Evolutionary conservation across 2,329 filamentous ascomycete species (phyloP).

Genomic region (Cadophora luteo-olivacea): DNA sequence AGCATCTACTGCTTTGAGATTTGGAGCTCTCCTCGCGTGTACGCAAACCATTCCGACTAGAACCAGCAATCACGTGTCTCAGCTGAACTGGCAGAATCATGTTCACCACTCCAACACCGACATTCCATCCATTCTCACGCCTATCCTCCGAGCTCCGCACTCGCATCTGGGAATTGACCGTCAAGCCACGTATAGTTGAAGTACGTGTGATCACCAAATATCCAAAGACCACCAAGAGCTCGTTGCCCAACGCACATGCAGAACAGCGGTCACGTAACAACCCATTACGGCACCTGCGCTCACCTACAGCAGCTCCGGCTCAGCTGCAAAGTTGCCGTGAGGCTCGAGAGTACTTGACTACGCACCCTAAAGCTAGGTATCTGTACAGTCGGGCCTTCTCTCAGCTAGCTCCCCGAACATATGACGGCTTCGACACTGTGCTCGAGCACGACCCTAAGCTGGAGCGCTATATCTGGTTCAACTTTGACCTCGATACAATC

Average conservation of each 20-base stretch:
- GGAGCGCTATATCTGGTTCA: constrained; percentile 11
- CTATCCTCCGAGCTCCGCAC: constrained; percentile 11
- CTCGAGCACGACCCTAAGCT: constrained; percentile 12
- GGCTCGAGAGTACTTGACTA: constrained; percentile 16
- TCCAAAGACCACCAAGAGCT: constrained; percentile 10
- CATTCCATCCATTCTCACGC: constrained; percentile 12
- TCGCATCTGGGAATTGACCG: constrained; percentile 6
- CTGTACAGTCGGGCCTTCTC: constrained; percentile 13
- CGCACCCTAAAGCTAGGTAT: constrained; percentile 9
- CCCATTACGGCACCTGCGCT: constrained; percentile 10
- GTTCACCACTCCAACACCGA: constrained; percentile 3
- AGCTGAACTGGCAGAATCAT: constrained; percentile 7
- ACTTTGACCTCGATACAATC: constrained; percentile 8
- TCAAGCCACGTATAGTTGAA: constrained; percentile 14
- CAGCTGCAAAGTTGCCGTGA: constrained; percentile 14
- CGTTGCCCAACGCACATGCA: constrained; percentile 10
- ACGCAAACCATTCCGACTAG: background rate
- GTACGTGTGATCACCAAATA: constrained; percentile 10
- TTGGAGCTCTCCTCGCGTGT: constrained; percentile 5
- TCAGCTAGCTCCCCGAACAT: constrained; percentile 6
- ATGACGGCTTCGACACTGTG: constrained; percentile 14
- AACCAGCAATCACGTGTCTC: constrained; percentile 13
- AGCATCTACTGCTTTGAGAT: constrained; percentile 12
- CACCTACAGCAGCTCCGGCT: constrained; percentile 2
- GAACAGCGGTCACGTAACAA: constrained; percentile 6